Evolutionary conservation across 2,329 filamentous ascomycete species (phyloP).

Genomic region (Trichoderma endophyticum): DNA sequence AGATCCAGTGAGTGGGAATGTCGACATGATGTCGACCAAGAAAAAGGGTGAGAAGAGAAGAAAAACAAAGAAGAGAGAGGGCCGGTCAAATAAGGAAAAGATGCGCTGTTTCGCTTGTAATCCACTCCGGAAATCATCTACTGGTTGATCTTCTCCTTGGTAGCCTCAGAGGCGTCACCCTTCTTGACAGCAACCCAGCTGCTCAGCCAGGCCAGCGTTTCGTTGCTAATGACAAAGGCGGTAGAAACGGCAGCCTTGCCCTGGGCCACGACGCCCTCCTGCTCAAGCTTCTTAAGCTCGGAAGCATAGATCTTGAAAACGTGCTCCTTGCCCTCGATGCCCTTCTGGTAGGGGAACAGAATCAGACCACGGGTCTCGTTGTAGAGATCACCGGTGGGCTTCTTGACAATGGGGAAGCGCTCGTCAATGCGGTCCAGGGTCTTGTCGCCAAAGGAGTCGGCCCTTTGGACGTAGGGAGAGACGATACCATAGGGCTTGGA

Average conservation of each 20-base stretch:
- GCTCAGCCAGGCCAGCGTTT: conserved; percentile 61
- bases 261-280: conserved; percentile 61
- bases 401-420: conserved; percentile 70
- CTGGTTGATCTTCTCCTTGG: conserved; percentile 51
- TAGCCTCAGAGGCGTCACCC: conserved; percentile 53
- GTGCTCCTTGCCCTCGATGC: conserved; percentile 59
- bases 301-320: conserved; percentile 54
- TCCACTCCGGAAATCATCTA: conserved; percentile 26
- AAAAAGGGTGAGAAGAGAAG: background rate
- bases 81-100: background rate
- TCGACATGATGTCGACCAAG: background rate
- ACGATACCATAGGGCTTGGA: conserved; percentile 72
- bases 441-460: conserved; percentile 71
- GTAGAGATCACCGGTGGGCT: conserved; percentile 69
- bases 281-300: conserved; percentile 62
- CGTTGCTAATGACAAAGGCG: conserved; percentile 62
- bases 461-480: conserved; percentile 78
- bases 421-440: conserved; percentile 68
- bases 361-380: conserved; percentile 60
- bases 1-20: background rate
- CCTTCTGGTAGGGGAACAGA: conserved; percentile 61
- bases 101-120: background rate
- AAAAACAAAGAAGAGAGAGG: background rate
- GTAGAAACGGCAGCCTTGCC: conserved; percentile 70
- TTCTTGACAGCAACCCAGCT: conserved; percentile 60